Evolutionary conservation across 2,329 filamentous ascomycete genomes (phyloP), one percentile per base, ranked within the genome.

Genomic region (Thermoascus crustaceus): DNA sequence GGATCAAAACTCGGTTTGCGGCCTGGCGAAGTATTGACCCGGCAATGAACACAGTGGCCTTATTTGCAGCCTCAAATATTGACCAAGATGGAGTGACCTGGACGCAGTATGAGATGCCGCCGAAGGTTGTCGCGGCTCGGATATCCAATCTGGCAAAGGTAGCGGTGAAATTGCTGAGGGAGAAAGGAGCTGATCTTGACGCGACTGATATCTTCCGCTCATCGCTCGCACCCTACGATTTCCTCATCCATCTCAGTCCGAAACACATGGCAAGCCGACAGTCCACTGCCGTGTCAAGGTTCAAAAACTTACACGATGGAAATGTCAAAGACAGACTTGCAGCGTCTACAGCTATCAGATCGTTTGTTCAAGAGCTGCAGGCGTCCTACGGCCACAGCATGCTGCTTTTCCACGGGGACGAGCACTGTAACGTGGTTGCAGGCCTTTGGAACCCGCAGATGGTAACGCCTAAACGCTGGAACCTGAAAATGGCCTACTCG

Each of bases 1-100:
- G 69, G 2, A 78, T 91, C 43, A 72, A 71, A 23, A 83, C 79
- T 3, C 78, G 82, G 13, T 80, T 96, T 39, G 77, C 85, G 42
- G 80, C 82, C 9, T 94, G 86, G 85, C 75, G 91, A 39, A 85
- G 82, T 45, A 79, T 91, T 35, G 91, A 98, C 52, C 87, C 88
- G 1, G 78, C 74, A 35, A 84, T 96, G 79, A 94, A 91, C 61
- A 79, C 78, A 42, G 76, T 85, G 2, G 80, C 82, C 11, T 66
- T 96, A 24, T 84, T 95, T 51, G 82, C 82, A 3, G 86, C 86
- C 2, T 87, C 85, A 0, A 82, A 84, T 35, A 67, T 84, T 43
- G 87, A 95, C 49, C 63, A 67, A 4, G 82, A 82, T 22, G 91
- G 91, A 3, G 76, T 80, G 6, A 82, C 81, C 1, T 96, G 86